phyloP scores from a whole-genome alignment of 352 stramenopile genomes.

The Globisporangium middletonii region DNA sequence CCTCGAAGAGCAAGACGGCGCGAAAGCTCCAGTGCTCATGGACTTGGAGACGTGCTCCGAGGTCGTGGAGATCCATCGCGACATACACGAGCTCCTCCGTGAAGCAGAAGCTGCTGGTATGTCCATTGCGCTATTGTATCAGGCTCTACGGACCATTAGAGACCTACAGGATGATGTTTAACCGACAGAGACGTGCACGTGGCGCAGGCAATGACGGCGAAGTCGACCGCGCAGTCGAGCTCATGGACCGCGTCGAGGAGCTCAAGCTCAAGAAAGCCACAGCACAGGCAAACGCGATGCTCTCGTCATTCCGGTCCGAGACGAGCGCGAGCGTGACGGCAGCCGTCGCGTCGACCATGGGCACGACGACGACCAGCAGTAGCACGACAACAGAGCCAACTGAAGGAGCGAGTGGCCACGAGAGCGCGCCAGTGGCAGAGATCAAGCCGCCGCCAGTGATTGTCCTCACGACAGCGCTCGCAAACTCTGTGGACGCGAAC shows the following conservation, averaged over 20 bases:
- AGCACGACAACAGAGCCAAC: too few relatives aligned
- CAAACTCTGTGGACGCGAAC: constrained; percentile 33
- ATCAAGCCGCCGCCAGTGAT: too few relatives aligned
- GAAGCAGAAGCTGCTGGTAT: constrained; percentile 50
- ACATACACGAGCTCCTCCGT: constrained; percentile 59
- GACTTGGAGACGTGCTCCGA: constrained; percentile 55
- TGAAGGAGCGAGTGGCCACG: not conserved
- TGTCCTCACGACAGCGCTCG: not conserved
- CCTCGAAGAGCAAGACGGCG: constrained; percentile 57
- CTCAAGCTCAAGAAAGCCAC: constrained; percentile 53
- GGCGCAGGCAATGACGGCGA: constrained; percentile 40
- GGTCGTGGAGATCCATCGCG: constrained; percentile 60
- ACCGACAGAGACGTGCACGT: too few relatives aligned
- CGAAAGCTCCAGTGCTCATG: constrained; percentile 33
- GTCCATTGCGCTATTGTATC: not conserved
- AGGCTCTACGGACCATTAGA: not conserved
- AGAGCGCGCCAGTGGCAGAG: not conserved
- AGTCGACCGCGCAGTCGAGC: constrained; percentile 44
- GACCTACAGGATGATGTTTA: too few relatives aligned
- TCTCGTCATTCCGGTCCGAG: constrained; percentile 28
- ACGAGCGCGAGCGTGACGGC: not conserved
- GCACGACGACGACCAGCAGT: not conserved
- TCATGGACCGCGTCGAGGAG: constrained; percentile 61
- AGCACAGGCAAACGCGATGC: constrained; percentile 35
- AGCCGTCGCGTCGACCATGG: too few relatives aligned